Base-by-base conservation (phyloP, 768 basidiomycete genomes). In the Lentinula sp. region DNA sequence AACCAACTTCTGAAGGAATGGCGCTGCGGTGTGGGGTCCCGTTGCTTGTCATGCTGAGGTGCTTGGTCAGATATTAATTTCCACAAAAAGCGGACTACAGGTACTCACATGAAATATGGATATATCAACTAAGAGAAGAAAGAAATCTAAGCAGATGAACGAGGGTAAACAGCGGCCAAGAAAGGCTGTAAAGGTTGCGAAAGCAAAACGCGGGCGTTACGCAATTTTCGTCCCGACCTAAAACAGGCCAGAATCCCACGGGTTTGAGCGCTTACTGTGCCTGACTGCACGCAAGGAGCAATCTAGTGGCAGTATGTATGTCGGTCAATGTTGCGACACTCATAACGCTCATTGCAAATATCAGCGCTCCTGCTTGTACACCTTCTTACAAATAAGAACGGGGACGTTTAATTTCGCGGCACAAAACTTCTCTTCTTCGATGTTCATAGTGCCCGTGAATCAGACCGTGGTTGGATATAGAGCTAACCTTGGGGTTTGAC, bases 1-100 rank as follows among this genome's bases (percentile, higher is more conserved):
- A 98, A 77, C 95, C 95, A 72, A 98, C 95, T 79, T 97, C 93
- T 68, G 88, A 93, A 75, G 91, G 91, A 80, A 88, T 79, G 79
- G 91, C 87, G 71, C 80, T 83, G 74, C 79, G 80, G 71, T 84
- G 83, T 67, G 76, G 68, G 66, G 74, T 63, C 65, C 57, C 57
- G 57, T 59, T 59, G 46, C 45, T 51, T 48, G 45, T 51, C 57
- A 56, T 56, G 39, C 57, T 48, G 37, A 9, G 46, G 46, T 18
- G 43, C 18, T 4, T 43, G 20, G 10, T 57, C 18, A 57, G 16
- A 39, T 46, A 58, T 18, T 32, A 16, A 18, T 45, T 48, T 49
- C 13, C 16, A 48, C 15, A 41, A 12, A 23, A 18, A 13, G 10
- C 23, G 18, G 6, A 43, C 20, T 9, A 41, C 10, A 28, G 37